A percentile compares a stretch with the other conserved stretches of the same genome.
Conservation (phyloP, 108 stramenopile genomes). For the Pseudonitzschia multiseries region DNA sequence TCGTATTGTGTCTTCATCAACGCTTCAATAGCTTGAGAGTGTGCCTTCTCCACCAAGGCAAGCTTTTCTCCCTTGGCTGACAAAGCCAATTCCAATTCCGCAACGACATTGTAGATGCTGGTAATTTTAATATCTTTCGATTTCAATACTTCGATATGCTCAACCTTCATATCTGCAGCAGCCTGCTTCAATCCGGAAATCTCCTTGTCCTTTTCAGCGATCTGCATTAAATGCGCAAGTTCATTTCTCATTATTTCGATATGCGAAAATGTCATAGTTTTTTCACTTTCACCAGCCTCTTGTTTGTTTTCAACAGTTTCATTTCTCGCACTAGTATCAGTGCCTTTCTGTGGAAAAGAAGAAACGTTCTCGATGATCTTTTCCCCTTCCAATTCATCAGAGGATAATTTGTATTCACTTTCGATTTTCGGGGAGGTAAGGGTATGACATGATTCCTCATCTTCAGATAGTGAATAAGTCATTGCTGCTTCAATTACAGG, state of each 20-base stretch:
- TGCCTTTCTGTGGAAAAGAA: not conserved
- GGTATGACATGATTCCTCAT: not conserved
- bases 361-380: not conserved
- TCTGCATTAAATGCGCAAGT: constrained; percentile 17
- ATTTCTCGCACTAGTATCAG: not conserved
- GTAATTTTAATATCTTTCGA: constrained; percentile 12
- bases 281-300: not conserved
- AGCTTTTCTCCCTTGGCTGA: not conserved
- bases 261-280: constrained; percentile 11
- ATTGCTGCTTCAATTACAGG: constrained; percentile 9
- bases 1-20: constrained; percentile 17
- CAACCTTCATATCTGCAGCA: not conserved
- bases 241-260: constrained; percentile 16
- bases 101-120: not conserved
- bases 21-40: constrained; percentile 6
- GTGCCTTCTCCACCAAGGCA: not conserved
- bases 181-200: not conserved
- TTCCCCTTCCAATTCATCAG: constrained; percentile 6
- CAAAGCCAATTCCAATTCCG: not conserved
- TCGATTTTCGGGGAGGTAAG: not conserved
- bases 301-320: not conserved
- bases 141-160: not conserved
- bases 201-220: constrained; percentile 17
- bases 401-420: not conserved
- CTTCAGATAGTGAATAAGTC: constrained; percentile 15